These are phyloP conservation scores for Berberis thunbergii DNA, from an alignment of 164 flowering plant genomes.

Conservation along the genomic window DNA sequence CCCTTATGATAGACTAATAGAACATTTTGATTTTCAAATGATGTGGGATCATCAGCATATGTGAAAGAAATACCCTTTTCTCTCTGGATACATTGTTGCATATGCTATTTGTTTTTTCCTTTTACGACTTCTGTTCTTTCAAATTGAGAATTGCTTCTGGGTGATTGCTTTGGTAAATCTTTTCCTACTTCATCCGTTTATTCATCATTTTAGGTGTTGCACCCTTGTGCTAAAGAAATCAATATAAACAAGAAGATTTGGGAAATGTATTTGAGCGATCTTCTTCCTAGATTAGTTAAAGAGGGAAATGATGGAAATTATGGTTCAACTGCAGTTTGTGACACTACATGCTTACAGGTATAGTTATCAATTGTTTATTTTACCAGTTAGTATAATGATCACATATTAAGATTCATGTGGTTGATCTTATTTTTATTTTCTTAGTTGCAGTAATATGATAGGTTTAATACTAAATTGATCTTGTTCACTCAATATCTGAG, in stretches of 20 bases:
- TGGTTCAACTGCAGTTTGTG: slow-evolving; percentile 89
- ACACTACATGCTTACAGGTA: slow-evolving; percentile 91
- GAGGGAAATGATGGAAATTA: slow-evolving; percentile 89
- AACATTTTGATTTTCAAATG: no score
- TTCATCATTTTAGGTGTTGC: slow-evolving; percentile 55
- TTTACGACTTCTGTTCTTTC: background rate
- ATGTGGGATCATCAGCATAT: no score
- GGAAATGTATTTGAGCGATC: slow-evolving; percentile 71
- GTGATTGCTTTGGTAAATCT: background rate
- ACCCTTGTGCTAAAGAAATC: slow-evolving; percentile 66
- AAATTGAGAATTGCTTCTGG: background rate
- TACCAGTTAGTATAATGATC: no score
- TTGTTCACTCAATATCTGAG: no score
- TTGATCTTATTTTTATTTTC: no score
- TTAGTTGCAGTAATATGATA: no score
- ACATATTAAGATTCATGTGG: no score
- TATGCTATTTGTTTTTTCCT: no score
- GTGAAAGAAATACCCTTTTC: no score
- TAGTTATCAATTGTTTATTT: background rate
- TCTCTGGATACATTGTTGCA: no score
- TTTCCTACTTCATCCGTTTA: slow-evolving; percentile 3
- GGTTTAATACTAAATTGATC: no score
- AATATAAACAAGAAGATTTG: slow-evolving; percentile 74
- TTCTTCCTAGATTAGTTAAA: slow-evolving; percentile 76
- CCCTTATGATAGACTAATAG: no score